These are phyloP conservation scores for Talaromyces islandicus DNA, from an alignment of 2,329 filamentous ascomycete species.

Conservation along the genomic window DNA sequence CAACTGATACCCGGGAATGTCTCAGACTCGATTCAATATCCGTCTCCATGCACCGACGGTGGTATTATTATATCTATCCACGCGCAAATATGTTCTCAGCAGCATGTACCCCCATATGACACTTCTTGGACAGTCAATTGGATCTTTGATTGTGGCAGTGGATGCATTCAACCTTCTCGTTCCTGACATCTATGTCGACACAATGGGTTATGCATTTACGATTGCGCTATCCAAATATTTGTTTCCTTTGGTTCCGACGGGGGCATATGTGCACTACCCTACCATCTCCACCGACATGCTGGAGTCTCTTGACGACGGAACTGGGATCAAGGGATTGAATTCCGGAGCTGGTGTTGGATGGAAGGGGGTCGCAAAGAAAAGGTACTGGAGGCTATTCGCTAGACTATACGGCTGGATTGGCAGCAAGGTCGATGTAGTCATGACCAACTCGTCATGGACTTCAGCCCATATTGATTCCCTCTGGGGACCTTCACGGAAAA, in stretches of 20 bases:
- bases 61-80: conserved; percentile 84
- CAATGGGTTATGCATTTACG: conserved; percentile 95
- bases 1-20: background rate
- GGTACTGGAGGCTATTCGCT: conserved; percentile 86
- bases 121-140: conserved; percentile 85
- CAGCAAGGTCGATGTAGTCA: conserved; percentile 80
- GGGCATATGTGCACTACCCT: conserved; percentile 94
- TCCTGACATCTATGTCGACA: conserved; percentile 92
- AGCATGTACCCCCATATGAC: conserved; percentile 90
- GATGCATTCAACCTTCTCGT: conserved; percentile 89
- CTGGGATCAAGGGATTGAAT: conserved; percentile 67
- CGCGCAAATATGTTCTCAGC: conserved; percentile 76
- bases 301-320: conserved; percentile 64
- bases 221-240: conserved; percentile 76
- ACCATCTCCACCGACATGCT: conserved; percentile 99
- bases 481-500: conserved; percentile 57
- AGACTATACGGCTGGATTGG: conserved; percentile 76
- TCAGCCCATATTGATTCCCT: conserved; percentile 72
- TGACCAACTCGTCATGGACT: conserved; percentile 98
- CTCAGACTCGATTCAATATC: conserved; percentile 83
- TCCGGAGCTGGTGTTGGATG: conserved; percentile 71
- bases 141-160: conserved; percentile 79
- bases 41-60: conserved; percentile 75
- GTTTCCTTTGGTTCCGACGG: conserved; percentile 75
- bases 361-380: conserved; percentile 65